phyloP scores from a whole-genome alignment of 2,329 filamentous ascomycete species.

The Arthrobotrys sphaeroides region DNA sequence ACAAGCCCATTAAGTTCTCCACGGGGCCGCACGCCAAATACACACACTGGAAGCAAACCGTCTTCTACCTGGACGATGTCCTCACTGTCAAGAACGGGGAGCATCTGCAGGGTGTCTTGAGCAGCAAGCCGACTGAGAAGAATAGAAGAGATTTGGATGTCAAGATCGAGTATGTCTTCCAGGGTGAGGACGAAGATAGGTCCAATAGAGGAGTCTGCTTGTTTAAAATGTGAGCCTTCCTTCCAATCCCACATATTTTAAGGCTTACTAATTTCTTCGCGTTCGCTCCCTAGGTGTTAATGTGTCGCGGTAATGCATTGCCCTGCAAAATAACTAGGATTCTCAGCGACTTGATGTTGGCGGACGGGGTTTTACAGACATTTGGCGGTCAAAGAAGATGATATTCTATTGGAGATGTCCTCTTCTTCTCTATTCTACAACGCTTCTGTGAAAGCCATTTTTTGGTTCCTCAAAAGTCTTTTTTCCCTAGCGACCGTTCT shows the following conservation, averaged over 20 bases:
- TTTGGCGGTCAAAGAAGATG: conserved; percentile 9
- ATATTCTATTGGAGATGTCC: neutral
- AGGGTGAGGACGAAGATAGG: conserved; percentile 77
- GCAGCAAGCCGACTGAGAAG: conserved; percentile 88
- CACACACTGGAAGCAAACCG: conserved; percentile 99
- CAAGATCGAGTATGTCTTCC: conserved; percentile 79
- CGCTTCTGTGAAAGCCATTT: neutral
- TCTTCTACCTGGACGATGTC: conserved; percentile 95
- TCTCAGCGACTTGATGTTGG: conserved; percentile 8
- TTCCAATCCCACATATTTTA: neutral
- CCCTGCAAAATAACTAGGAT: neutral
- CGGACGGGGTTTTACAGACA: conserved; percentile 6
- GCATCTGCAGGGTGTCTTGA: conserved; percentile 75
- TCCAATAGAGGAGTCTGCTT: conserved; percentile 74
- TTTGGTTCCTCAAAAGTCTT: conserved; percentile 2
- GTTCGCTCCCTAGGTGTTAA: conserved; percentile 21
- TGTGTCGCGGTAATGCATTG: neutral
- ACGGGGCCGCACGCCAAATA: conserved; percentile 98
- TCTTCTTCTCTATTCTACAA: neutral
- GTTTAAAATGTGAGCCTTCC: conserved; percentile 69
- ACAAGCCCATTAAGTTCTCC: conserved; percentile 96
- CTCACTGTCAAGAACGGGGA: conserved; percentile 91
- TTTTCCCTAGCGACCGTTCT: conserved; percentile 1
- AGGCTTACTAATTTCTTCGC: conserved; percentile 3
- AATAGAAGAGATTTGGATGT: conserved; percentile 96